phyloP scores from a whole-genome alignment of 164 flowering plant genomes.

The Warburgia ugandensis region DNA sequence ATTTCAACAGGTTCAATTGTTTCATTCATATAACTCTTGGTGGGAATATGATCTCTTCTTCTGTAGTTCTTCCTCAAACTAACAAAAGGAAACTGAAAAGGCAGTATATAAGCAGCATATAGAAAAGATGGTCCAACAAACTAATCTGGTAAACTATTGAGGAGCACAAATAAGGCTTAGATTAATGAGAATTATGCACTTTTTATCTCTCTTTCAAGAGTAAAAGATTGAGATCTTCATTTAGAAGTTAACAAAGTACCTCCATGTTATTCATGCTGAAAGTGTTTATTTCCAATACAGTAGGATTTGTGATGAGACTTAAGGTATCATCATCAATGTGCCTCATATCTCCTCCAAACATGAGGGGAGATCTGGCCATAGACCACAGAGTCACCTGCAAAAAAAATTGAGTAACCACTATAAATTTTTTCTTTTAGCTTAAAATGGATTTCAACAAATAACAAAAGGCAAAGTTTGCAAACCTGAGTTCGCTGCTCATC shows the following conservation, averaged over 20 bases:
- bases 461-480: not conserved
- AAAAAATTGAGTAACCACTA: not conserved
- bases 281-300: slow-evolving; percentile 60
- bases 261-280: slow-evolving; percentile 70
- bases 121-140: not conserved
- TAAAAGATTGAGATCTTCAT: not conserved
- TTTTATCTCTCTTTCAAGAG: too few relatives aligned
- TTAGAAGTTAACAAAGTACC: slow-evolving; percentile 23
- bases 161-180: too few relatives aligned
- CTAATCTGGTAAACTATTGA: not conserved
- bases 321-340: slow-evolving; percentile 53
- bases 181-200: not conserved
- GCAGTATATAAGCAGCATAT: not conserved
- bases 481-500: slow-evolving; percentile 85
- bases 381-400: slow-evolving; percentile 92
- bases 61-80: slow-evolving; percentile 14
- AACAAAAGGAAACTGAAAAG: slow-evolving; percentile 44
- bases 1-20: slow-evolving; percentile 4
- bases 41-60: not conserved
- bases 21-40: slow-evolving; percentile 8
- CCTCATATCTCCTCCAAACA: slow-evolving; percentile 93
- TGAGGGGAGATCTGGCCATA: slow-evolving; percentile 86
- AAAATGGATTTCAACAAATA: not conserved
- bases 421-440: not conserved
- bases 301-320: slow-evolving; percentile 62